These are phyloP conservation scores for Leccinum longicurvipes DNA, from an alignment of 768 basidiomycete species.

Conservation along the genomic window DNA sequence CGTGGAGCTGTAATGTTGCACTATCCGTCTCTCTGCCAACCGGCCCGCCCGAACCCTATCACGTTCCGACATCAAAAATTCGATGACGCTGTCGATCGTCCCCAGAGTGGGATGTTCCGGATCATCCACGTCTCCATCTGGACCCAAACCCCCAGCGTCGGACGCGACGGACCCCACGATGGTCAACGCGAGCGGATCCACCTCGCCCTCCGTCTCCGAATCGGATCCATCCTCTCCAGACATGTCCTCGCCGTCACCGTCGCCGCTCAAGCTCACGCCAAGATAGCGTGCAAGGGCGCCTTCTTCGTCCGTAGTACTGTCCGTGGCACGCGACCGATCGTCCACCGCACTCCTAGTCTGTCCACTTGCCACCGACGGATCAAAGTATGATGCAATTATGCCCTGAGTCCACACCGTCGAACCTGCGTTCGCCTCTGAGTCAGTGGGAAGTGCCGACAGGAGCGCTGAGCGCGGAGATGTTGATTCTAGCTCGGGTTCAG, in stretches of 20 bases:
- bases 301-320: slow-evolving; percentile 18
- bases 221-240: slow-evolving; percentile 23
- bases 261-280: neutral
- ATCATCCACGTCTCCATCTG: slow-evolving; percentile 24
- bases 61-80: slow-evolving; percentile 72
- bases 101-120: slow-evolving; percentile 63
- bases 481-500: slow-evolving; percentile 23
- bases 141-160: slow-evolving; percentile 23
- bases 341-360: slow-evolving; percentile 25
- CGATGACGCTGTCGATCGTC: slow-evolving; percentile 66
- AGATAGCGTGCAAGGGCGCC: neutral
- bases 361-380: slow-evolving; percentile 29
- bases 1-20: slow-evolving; percentile 30
- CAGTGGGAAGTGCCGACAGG: slow-evolving; percentile 24
- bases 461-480: slow-evolving; percentile 28
- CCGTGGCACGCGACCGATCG: slow-evolving; percentile 25
- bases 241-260: slow-evolving; percentile 5
- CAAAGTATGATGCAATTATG: slow-evolving; percentile 57
- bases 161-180: slow-evolving; percentile 24
- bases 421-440: slow-evolving; percentile 41
- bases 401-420: slow-evolving; percentile 67
- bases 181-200: slow-evolving; percentile 24
- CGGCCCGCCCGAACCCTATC: slow-evolving; percentile 49
- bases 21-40: slow-evolving; percentile 26
- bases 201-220: slow-evolving; percentile 39